phyloP scores from a whole-genome alignment of 805 yeast species.

The Saccharomycopsis fermentans region DNA sequence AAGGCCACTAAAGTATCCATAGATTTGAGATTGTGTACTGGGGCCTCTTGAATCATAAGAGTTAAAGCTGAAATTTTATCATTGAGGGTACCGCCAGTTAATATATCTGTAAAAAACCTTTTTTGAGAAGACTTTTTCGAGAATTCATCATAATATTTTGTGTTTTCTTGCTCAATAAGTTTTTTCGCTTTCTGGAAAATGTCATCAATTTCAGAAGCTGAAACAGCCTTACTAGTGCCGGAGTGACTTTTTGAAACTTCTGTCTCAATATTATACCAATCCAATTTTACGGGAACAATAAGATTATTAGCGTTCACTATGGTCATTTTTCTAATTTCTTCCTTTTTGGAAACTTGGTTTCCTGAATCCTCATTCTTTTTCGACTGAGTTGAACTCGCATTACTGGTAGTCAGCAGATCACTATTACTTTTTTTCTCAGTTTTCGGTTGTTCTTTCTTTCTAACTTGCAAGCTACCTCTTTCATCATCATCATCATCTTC shows the following conservation, averaged over 20 bases:
- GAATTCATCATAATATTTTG: slow-evolving; percentile 59
- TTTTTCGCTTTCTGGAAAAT: slow-evolving; percentile 57
- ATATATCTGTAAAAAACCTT: slow-evolving; percentile 79
- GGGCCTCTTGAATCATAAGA: slow-evolving; percentile 87
- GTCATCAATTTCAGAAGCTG: slow-evolving; percentile 44
- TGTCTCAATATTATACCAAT: slow-evolving; percentile 65
- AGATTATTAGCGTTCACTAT: slow-evolving; percentile 49
- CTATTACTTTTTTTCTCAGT: slow-evolving; percentile 31
- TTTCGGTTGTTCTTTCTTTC: slow-evolving; percentile 19
- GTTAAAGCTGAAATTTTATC: slow-evolving; percentile 96
- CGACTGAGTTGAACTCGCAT: slow-evolving; percentile 20
- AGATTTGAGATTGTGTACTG: slow-evolving; percentile 78
- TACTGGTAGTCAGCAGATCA: slow-evolving; percentile 4
- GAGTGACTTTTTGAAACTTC: slow-evolving; percentile 22
- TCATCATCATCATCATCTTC: slow-evolving; percentile 30
- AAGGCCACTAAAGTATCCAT: slow-evolving; percentile 66
- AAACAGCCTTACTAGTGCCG: slow-evolving; percentile 3
- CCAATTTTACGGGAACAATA: slow-evolving; percentile 48
- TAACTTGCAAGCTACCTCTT: slow-evolving; percentile 20
- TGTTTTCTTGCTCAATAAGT: slow-evolving; percentile 61
- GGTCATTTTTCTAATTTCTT: slow-evolving; percentile 28
- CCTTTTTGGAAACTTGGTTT: slow-evolving; percentile 21
- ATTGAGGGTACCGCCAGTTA: slow-evolving; percentile 84
- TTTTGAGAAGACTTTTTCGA: slow-evolving; percentile 70
- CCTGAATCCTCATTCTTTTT: slow-evolving; percentile 20